Conservation (phyloP, 495 filamentous ascomycete species). For the Opeltia flavorubescens region DNA sequence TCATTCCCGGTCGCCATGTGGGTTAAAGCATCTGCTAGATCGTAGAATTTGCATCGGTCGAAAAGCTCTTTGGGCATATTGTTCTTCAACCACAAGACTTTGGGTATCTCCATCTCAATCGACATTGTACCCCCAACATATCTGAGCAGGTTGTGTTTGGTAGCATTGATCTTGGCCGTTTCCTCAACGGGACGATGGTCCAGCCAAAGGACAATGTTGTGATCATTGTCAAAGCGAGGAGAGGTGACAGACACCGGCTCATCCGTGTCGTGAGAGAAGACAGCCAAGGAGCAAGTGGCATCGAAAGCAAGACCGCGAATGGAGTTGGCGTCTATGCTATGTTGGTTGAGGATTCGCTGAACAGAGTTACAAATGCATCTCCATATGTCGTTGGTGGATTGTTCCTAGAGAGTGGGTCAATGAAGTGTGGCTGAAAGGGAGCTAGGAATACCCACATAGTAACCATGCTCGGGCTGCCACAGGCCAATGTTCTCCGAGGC, state of each 20-base stretch:
- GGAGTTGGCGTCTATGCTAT: conserved; percentile 54
- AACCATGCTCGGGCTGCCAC: conserved; percentile 83
- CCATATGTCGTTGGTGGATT: conserved; percentile 98
- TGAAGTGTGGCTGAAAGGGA: conserved; percentile 3
- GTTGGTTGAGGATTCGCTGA: conserved; percentile 59
- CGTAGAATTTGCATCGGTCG: conserved; percentile 87
- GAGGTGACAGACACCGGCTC: conserved; percentile 80
- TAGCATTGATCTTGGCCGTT: conserved; percentile 81
- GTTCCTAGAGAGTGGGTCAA: conserved; percentile 45
- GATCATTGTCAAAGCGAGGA: conserved; percentile 71
- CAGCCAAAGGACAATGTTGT: conserved; percentile 85
- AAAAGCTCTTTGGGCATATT: conserved; percentile 92
- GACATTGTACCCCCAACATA: conserved; percentile 97
- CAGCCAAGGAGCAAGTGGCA: conserved; percentile 87
- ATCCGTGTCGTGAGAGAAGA: conserved; percentile 78
- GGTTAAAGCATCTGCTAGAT: conserved; percentile 83
- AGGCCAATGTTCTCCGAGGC: conserved; percentile 83
- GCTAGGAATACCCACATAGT: conserved; percentile 47
- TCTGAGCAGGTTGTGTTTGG: conserved; percentile 78
- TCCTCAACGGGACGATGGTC: conserved; percentile 85
- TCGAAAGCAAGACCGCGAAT: conserved; percentile 91
- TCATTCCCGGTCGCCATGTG: conserved; percentile 93
- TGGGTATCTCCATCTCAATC: conserved; percentile 97
- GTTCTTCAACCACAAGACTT: conserved; percentile 94
- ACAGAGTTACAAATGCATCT: conserved; percentile 73